Evolutionary conservation across 352 stramenopile species (phyloP).

Genomic region (Peronospora farinosa): DNA sequence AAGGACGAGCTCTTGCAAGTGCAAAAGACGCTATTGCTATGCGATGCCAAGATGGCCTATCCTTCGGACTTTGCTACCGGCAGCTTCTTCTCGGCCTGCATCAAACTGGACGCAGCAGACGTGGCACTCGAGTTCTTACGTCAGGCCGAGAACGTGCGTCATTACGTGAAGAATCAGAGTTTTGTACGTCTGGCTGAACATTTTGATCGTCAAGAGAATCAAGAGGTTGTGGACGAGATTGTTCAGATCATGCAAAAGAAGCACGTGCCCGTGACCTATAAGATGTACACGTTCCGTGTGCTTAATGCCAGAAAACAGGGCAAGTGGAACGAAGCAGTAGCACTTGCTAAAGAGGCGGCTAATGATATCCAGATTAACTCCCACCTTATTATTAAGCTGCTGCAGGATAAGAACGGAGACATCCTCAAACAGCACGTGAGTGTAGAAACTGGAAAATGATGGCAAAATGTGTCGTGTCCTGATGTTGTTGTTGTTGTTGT

Average conservation of each 20-base stretch:
- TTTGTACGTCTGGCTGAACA: constrained; percentile 67
- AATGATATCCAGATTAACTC: constrained; percentile 71
- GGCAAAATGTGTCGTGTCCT: background rate
- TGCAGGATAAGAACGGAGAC: constrained; percentile 55
- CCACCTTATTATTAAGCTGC: constrained; percentile 61
- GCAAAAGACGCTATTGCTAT: constrained; percentile 66
- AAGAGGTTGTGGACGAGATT: constrained; percentile 58
- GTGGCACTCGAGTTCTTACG: constrained; percentile 67
- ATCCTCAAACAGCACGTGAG: constrained; percentile 51
- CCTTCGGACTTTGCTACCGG: constrained; percentile 51
- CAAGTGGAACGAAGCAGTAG: constrained; percentile 52
- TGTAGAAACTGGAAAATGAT: background rate
- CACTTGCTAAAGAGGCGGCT: constrained; percentile 58
- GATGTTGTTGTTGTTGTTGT: background rate
- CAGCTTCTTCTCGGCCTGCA: constrained; percentile 60
- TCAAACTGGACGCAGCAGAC: constrained; percentile 54
- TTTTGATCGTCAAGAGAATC: constrained; percentile 46
- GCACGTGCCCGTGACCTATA: constrained; percentile 47
- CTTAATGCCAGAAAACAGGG: constrained; percentile 56
- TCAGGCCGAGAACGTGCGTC: constrained; percentile 57
- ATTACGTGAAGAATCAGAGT: constrained; percentile 77
- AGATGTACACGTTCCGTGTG: constrained; percentile 72
- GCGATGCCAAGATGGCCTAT: constrained; percentile 73
- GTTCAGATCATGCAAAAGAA: constrained; percentile 43
- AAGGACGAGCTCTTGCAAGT: constrained; percentile 61